phyloP scores from a whole-genome alignment of 257 asterid species.

The Solanum pimpinellifolium region DNA sequence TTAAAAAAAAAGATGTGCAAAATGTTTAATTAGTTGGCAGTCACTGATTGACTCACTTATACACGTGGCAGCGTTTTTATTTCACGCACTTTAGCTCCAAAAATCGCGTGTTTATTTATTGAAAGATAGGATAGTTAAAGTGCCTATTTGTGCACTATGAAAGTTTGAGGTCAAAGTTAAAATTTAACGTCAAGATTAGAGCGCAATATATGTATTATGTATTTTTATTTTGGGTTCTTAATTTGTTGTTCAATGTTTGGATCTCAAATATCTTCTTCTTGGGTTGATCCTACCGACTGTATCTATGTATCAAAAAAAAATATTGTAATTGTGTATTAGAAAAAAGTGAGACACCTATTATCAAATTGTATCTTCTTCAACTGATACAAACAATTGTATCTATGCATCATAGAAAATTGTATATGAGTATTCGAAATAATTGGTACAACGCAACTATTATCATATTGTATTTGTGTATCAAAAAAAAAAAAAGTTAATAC shows the following conservation, averaged over 20 bases:
- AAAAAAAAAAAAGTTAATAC: background rate
- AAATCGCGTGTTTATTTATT: too few species aligned
- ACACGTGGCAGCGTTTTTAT: too few species aligned
- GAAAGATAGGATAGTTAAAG: too few species aligned
- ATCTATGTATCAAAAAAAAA: background rate
- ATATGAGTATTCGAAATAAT: background rate
- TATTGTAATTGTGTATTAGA: background rate
- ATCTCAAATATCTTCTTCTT: background rate
- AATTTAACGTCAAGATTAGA: too few species aligned
- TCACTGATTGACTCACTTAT: too few species aligned
- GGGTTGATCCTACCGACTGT: background rate
- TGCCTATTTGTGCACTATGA: too few species aligned
- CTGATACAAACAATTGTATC: background rate
- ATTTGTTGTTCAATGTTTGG: background rate
- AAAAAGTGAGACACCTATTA: background rate
- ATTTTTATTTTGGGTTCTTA: background rate
- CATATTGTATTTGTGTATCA: background rate
- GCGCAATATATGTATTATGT: too few species aligned
- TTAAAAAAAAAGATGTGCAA: too few species aligned
- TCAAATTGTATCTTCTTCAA: background rate
- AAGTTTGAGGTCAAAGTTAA: too few species aligned
- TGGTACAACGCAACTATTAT: background rate
- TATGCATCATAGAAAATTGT: background rate
- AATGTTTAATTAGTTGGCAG: too few species aligned
- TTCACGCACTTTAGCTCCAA: too few species aligned